These are phyloP conservation scores for Astragalus membranaceus DNA, from an alignment of 306 rosid genomes.

Conservation along the genomic window DNA sequence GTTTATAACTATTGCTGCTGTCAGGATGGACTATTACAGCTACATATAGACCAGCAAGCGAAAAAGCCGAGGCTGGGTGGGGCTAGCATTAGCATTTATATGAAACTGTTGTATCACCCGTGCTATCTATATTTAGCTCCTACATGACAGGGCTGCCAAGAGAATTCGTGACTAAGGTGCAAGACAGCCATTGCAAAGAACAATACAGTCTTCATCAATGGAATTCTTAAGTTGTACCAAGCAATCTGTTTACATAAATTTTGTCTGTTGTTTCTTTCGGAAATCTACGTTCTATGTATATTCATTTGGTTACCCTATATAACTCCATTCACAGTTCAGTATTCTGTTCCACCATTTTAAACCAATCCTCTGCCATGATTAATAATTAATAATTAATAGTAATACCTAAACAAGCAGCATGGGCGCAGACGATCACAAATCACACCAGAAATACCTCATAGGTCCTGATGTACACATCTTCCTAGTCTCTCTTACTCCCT, in stretches of 20 bases:
- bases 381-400: neutral
- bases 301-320: neutral
- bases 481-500: neutral
- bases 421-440: neutral
- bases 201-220: neutral
- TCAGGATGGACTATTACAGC: neutral
- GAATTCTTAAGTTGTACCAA: neutral
- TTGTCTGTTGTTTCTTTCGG: neutral
- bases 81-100: neutral
- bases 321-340: neutral
- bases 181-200: neutral
- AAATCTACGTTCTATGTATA: neutral
- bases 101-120: neutral
- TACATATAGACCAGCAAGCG: neutral
- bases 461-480: neutral
- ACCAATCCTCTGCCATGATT: neutral
- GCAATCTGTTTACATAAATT: neutral
- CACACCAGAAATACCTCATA: neutral
- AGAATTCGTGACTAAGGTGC: neutral
- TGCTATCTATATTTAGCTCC: neutral
- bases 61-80: neutral
- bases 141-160: neutral
- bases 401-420: neutral
- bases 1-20: neutral
- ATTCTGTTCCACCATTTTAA: conserved; percentile 4